phyloP scores from a whole-genome alignment of 306 rosid genomes.

The Cicer arietinum region DNA sequence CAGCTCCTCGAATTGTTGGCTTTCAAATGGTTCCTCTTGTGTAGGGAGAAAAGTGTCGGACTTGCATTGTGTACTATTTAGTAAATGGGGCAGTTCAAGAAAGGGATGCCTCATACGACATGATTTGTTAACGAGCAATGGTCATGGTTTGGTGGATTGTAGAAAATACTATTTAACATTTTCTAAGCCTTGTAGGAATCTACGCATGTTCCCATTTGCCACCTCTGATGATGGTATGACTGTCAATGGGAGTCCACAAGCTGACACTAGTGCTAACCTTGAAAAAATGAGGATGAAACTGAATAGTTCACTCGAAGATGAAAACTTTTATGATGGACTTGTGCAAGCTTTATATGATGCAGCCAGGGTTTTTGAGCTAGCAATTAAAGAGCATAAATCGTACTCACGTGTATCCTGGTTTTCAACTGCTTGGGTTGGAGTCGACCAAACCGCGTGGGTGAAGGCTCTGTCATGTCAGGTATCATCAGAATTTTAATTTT shows the following conservation, averaged over 20 bases:
- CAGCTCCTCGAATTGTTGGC: constrained; percentile 50
- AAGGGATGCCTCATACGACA: constrained; percentile 62
- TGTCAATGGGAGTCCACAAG: constrained; percentile 78
- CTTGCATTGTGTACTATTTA: constrained; percentile 53
- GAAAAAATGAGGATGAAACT: constrained; percentile 72
- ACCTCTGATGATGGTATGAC: constrained; percentile 82
- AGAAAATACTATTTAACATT: constrained; percentile 53
- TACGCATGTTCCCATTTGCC: constrained; percentile 52
- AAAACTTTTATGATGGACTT: constrained; percentile 74
- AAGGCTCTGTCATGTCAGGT: constrained; percentile 91
- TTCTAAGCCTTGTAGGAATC: constrained; percentile 55
- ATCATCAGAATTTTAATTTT: constrained; percentile 28
- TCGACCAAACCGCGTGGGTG: constrained; percentile 89
- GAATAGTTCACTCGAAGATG: constrained; percentile 69
- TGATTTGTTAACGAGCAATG: constrained; percentile 50
- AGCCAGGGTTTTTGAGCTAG: constrained; percentile 90
- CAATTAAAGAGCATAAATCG: constrained; percentile 75
- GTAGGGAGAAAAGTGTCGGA: constrained; percentile 54
- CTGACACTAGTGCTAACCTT: constrained; percentile 66
- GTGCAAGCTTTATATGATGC: constrained; percentile 88
- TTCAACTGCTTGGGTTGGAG: constrained; percentile 87
- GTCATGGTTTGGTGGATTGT: constrained; percentile 45
- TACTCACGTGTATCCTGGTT: constrained; percentile 69
- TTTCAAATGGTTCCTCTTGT: constrained; percentile 43
- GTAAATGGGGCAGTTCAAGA: constrained; percentile 71